These are phyloP conservation scores for Dioszegia aurantiaca DNA, from an alignment of 768 basidiomycete species.

Conservation along the genomic window DNA sequence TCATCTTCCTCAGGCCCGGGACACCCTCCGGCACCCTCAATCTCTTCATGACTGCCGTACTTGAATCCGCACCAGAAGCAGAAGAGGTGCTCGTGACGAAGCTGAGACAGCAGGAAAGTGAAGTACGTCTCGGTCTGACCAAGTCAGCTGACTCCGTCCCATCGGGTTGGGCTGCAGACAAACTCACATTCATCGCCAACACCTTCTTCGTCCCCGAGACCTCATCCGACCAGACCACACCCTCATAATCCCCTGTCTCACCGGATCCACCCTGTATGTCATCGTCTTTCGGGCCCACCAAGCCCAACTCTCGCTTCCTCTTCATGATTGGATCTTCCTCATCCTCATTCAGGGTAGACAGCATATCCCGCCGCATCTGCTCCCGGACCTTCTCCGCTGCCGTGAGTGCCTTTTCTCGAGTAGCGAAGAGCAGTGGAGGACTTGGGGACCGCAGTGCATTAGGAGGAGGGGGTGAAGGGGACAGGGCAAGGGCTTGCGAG, in stretches of 20 bases:
- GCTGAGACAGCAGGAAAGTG: constrained; percentile 38
- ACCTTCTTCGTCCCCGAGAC: constrained; percentile 45
- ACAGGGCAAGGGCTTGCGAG: constrained; percentile 29
- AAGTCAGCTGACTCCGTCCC: constrained; percentile 4
- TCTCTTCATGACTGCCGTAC: constrained; percentile 43
- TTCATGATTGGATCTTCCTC: constrained; percentile 22
- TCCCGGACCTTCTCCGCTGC: constrained; percentile 47
- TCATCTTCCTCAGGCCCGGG: constrained; percentile 51
- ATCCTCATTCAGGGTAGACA: constrained; percentile 25
- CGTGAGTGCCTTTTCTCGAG: constrained; percentile 23
- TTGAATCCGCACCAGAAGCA: constrained; percentile 50
- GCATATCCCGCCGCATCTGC: constrained; percentile 46
- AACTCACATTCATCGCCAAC: constrained; percentile 48
- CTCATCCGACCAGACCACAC: constrained; percentile 35
- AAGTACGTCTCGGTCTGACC: constrained; percentile 39
- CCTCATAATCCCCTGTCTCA: constrained; percentile 14
- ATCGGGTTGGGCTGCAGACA: background rate
- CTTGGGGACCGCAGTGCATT: constrained; percentile 9
- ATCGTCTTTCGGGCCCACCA: constrained; percentile 3
- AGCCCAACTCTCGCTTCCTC: constrained; percentile 16
- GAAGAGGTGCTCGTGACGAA: constrained; percentile 47
- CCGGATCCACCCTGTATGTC: constrained; percentile 3
- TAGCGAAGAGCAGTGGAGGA: constrained; percentile 8
- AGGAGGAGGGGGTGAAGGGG: constrained; percentile 19
- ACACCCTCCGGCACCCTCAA: constrained; percentile 50